Evolutionary conservation across 176 grass and related monocot genomes (phyloP), one percentile per base, ranked within the genome.

Genomic region (Carex pumila): DNA sequence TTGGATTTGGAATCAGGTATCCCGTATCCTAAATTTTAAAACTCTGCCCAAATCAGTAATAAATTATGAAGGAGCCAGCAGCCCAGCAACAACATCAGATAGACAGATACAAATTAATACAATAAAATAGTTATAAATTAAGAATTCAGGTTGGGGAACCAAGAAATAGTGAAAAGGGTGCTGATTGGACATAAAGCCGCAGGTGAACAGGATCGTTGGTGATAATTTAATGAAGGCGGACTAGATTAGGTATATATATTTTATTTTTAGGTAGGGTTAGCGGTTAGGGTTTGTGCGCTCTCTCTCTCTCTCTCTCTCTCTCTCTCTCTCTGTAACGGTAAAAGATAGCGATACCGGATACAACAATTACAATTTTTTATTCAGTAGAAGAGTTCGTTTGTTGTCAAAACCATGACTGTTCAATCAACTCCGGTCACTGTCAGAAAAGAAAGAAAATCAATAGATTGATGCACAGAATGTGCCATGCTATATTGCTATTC

Each of bases 161-260:
- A 14, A 59, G 32, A 62, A 80, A 80, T 13, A 60, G 58, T 30
- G 36, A 45, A 80, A 68, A 62, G 56, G 8, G 7, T 3, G 78
- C 31, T 80, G 78, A 80, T 80, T 80, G 56, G 78, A 80, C 78
- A 80, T 80, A 62, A 78, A 80, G 78, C 31, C 56, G 78, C 78
- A 31, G 11, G 31, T 62, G 58, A 80, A 41, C 12, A 10, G 78
- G 14, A 37, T 62, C 17, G 9, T 80, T 60, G 12, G 10, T 19
- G 67, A 43, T 34, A 61, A 80, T 60, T 41, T 59, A 80, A 60
- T 45, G 19, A 5, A 60, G 55, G 19, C 18, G 11, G 3, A 57
- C 21, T 79, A 79, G 31, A 37, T 37, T 39, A 61, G 55, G 56
- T 55, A 11, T 43, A 11, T 43, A 7, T 36, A 34, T 69, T 37